Conservation (phyloP, 2,329 filamentous ascomycete genomes). For the Aspergillaceae sp. region DNA sequence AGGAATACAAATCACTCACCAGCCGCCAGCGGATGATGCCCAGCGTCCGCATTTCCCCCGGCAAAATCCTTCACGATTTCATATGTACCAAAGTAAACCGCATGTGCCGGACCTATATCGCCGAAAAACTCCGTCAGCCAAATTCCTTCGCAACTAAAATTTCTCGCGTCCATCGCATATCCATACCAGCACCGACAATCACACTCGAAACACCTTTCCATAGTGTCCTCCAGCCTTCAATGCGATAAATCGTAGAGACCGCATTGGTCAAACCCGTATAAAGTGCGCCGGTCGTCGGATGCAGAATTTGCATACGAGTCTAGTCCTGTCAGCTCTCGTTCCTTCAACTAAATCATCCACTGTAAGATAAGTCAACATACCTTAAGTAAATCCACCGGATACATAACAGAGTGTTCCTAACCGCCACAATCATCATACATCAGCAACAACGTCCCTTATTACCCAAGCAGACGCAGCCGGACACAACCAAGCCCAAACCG, state of each 20-base stretch:
- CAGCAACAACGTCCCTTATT: too few relatives aligned
- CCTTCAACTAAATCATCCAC: not conserved
- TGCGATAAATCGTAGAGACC: conserved; percentile 81
- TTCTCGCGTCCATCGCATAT: conserved; percentile 1
- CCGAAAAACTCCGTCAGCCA: conserved; percentile 13
- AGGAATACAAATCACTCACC: conserved; percentile 47
- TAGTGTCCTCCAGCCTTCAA: conserved; percentile 81
- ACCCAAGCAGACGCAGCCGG: too few relatives aligned
- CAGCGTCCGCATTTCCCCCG: conserved; percentile 74
- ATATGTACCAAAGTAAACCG: conserved; percentile 97
- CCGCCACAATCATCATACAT: conserved; percentile 3
- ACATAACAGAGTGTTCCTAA: conserved; percentile 98
- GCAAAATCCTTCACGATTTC: conserved; percentile 94
- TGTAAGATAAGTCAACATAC: conserved; percentile 41
- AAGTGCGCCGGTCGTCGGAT: conserved; percentile 67
- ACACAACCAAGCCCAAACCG: too few relatives aligned
- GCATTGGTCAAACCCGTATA: conserved; percentile 89
- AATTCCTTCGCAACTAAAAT: not conserved
- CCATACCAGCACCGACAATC: conserved; percentile 80
- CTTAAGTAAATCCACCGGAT: conserved; percentile 96
- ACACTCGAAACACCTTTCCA: conserved; percentile 98
- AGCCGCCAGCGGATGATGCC: conserved; percentile 87
- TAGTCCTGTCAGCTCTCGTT: conserved; percentile 29
- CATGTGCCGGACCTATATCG: conserved; percentile 75
- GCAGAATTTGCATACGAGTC: conserved; percentile 97